These are phyloP conservation scores for Begonia loranthoides DNA, from an alignment of 306 rosid species.

Conservation along the genomic window DNA sequence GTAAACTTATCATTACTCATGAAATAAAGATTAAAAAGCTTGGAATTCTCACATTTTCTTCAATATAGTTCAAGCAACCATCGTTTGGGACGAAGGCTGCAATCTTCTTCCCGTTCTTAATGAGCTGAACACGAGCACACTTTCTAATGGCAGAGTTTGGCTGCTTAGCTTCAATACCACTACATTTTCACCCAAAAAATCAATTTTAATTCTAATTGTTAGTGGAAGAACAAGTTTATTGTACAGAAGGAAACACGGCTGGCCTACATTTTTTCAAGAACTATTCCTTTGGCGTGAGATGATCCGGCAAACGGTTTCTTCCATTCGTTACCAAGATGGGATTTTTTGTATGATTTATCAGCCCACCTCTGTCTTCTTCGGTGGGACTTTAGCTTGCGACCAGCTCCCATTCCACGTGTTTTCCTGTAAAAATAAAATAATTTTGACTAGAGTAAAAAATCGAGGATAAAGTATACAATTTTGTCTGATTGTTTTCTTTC, in stretches of 20 bases:
- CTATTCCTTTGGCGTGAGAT: conserved; percentile 50
- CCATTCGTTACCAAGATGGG: conserved; percentile 58
- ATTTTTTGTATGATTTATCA: conserved; percentile 51
- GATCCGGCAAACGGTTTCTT: conserved; percentile 61
- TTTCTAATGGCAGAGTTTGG: conserved; percentile 63
- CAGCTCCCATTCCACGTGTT: conserved; percentile 58
- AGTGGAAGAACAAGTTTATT: background rate
- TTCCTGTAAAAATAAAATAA: conserved; percentile 18
- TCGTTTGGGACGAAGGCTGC: conserved; percentile 61
- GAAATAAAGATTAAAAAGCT: background rate
- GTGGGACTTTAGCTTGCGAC: conserved; percentile 58
- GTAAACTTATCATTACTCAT: too few species aligned
- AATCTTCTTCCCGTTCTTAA: conserved; percentile 57
- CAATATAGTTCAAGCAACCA: conserved; percentile 53
- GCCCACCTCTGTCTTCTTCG: conserved; percentile 61
- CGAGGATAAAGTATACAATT: background rate
- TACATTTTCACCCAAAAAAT: conserved; percentile 11
- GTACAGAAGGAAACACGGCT: background rate
- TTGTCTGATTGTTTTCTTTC: too few species aligned
- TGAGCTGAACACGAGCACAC: conserved; percentile 54
- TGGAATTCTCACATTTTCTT: conserved; percentile 36
- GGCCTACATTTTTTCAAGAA: conserved; percentile 43
- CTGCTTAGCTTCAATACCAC: conserved; percentile 62
- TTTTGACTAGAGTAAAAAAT: background rate
- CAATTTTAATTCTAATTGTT: background rate